Base-by-base conservation (phyloP, 495 filamentous ascomycete species). In the Neurospora sp. region DNA sequence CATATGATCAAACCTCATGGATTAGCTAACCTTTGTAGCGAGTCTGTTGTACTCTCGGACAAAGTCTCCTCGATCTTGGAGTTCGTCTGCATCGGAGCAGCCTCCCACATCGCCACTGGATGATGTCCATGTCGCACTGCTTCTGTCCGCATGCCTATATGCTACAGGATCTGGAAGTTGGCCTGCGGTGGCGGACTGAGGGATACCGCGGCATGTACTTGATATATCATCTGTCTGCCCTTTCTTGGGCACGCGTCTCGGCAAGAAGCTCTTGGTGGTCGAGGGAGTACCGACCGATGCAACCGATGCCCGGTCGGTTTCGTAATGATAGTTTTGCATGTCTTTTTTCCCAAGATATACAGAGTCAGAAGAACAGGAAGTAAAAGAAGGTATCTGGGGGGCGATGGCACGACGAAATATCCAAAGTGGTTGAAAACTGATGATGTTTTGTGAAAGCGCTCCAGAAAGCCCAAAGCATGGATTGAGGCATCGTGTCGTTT, bases 1-100 rank as follows among this genome's bases (percentile, higher is more conserved):
- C 2, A 35, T 35, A 35, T 3, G 31, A 35, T 35, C 31, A 35
- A 35, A 35, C 31, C 31, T 5, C 5, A 35, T 35, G 31, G 31
- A 5, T 4, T 37, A 37, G 70, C 35, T 18, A 53, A 87, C 86
- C 81, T 84, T 86, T 48, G 79, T 80, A 4, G 88, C 88, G 9
- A 90, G 80, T 22, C 82, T 78, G 74, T 89, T 90, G 72, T 88
- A 90, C 75, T 88, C 83, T 8, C 81, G 61, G 7, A 87, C 74
- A 72, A 87, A 88, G 31, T 78, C 75, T 10, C 75, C 72, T 44
- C 83, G 82, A 41, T 83, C 77, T 27, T 85, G 80, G 27, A 82
- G 74, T 41, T 84, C 83, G 59, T 86, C 83, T 7, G 77, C 72
- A 35, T 86, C 84, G 3, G 76, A 78, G 4, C 79, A 42, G 4